Percentiles rank a stretch among this genome's conserved stretches.
Conservation (phyloP, 2,329 filamentous ascomycete genomes). For the Fusarium pilosicola region DNA sequence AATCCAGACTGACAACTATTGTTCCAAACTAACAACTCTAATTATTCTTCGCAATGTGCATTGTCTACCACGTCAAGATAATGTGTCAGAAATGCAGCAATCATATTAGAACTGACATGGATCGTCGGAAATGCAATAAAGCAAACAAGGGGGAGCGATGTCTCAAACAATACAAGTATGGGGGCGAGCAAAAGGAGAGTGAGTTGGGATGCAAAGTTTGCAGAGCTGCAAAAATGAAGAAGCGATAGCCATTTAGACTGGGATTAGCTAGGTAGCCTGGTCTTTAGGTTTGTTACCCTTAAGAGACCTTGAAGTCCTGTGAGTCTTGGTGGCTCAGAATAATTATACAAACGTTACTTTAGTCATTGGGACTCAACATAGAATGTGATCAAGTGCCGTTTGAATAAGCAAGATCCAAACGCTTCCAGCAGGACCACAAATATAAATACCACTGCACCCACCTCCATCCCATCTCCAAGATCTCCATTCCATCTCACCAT, state of each 20-base stretch:
- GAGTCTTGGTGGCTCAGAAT: neutral
- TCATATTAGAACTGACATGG: neutral
- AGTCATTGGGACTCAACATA: accelerated
- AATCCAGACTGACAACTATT: accelerated
- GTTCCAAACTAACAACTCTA: accelerated
- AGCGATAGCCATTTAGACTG: neutral
- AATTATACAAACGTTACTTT: neutral
- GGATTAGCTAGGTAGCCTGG: no score
- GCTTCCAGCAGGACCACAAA: no score
- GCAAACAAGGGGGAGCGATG: neutral
- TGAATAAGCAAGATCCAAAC: neutral
- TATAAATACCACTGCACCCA: neutral
- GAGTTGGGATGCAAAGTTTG: neutral
- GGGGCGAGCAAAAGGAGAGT: neutral
- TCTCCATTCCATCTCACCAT: neutral
- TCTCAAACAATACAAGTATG: neutral
- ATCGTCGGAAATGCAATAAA: neutral
- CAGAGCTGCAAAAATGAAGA: neutral
- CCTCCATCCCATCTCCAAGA: neutral
- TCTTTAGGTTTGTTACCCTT: no score
- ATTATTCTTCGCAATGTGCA: neutral
- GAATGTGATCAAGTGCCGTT: neutral
- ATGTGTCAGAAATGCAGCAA: neutral
- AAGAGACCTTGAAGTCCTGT: no score
- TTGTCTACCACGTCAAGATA: neutral